These are phyloP conservation scores for Mortierella sp. DNA, from an alignment of 371 early-diverging fungal genomes.

Conservation along the genomic window DNA sequence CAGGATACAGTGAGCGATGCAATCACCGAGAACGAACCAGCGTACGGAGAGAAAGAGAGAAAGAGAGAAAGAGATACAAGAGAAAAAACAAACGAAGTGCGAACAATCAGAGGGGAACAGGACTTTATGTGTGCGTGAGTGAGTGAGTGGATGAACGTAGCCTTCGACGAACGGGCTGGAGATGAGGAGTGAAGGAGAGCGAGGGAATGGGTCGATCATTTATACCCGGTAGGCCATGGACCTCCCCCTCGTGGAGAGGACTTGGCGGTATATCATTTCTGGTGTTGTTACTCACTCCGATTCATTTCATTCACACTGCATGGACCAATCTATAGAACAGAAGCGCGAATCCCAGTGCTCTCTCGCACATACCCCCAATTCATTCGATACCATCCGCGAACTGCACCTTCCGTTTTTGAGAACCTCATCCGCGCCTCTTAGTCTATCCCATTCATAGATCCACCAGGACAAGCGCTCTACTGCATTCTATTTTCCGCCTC, in stretches of 20 bases:
- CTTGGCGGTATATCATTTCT: slow-evolving; percentile 14
- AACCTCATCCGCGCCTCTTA: neutral
- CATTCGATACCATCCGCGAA: too few species aligned
- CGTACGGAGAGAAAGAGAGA: too few species aligned
- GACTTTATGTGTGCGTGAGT: too few species aligned
- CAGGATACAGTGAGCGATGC: too few species aligned
- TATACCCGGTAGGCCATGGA: slow-evolving; percentile 3
- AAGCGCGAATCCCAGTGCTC: too few species aligned
- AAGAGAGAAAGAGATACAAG: slow-evolving; percentile 2
- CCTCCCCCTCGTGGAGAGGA: too few species aligned
- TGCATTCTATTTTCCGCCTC: neutral
- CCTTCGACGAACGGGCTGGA: neutral
- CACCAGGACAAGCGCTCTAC: neutral
- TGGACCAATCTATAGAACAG: too few species aligned
- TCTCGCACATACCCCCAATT: too few species aligned
- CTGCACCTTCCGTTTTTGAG: neutral
- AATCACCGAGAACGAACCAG: too few species aligned
- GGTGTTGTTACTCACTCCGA: slow-evolving; percentile 20
- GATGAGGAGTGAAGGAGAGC: neutral
- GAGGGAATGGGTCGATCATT: slow-evolving; percentile 1
- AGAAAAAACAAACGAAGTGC: too few species aligned
- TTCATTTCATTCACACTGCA: slow-evolving; percentile 4
- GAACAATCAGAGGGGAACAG: slow-evolving; percentile 4
- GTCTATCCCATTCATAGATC: neutral
- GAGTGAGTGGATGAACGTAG: neutral